phyloP scores from a whole-genome alignment of 371 early-diverging fungal species.

The Homolaphlyctis polyrhiza region DNA sequence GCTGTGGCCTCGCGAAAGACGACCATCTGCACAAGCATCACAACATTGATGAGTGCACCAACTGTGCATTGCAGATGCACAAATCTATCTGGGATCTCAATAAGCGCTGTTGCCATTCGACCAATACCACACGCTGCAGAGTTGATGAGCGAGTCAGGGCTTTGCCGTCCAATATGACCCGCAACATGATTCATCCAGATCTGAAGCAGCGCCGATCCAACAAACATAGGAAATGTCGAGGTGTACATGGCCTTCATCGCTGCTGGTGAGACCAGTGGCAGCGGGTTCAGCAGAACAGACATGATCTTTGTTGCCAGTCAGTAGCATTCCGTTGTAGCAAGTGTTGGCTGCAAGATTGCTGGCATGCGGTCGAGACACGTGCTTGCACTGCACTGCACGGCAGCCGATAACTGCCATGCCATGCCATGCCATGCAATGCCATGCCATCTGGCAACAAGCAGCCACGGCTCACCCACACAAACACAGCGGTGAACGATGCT shows the following conservation, averaged over 20 bases:
- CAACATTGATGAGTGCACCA: not conserved
- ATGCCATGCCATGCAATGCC: no score
- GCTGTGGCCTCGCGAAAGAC: not conserved
- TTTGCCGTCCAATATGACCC: not conserved
- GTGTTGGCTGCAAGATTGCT: no score
- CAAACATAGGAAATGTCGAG: not conserved
- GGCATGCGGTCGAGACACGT: no score
- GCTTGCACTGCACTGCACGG: no score
- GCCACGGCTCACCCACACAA: no score
- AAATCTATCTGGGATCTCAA: not conserved
- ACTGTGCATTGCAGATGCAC: not conserved
- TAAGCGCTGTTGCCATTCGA: not conserved
- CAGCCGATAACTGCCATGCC: no score
- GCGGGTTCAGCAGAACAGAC: not conserved
- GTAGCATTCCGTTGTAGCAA: no score
- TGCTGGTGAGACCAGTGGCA: not conserved
- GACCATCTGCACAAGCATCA: not conserved
- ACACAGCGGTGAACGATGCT: no score
- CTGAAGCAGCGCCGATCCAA: not conserved
- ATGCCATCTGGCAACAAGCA: no score
- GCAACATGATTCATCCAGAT: not conserved
- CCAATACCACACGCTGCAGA: not conserved
- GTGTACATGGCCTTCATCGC: not conserved
- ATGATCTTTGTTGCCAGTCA: not conserved
- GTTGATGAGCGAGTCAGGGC: not conserved